Evolutionary conservation across 768 basidiomycete genomes (phyloP), one percentile per base, ranked within the genome.

Genomic region (Cubamyces lactineus): DNA sequence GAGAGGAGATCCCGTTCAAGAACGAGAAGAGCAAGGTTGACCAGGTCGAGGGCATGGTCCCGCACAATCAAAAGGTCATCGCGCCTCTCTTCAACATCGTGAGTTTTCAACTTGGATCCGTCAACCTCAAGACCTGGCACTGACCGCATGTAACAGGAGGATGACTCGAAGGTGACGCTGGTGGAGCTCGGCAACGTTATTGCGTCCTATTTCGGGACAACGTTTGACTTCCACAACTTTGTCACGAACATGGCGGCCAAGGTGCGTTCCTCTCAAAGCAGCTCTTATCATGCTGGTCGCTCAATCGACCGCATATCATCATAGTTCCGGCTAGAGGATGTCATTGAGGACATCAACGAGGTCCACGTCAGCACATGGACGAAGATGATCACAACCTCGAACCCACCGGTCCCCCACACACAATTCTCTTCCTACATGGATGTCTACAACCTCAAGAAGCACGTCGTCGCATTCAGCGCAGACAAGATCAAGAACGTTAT

Each of bases 81-180:
- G 92, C 87, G 1, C 90, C 92, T 2, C 65, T 94, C n/a, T 94
- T 95, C 76, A 92, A 94, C 71, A 71, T 95, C 67, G 92, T 89
- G 64, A 65, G 81, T 67, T 21, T 15, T 59, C 30, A 11, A 28
- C 41, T 15, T 15, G 13, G 15, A 5, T 34, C n/a, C 17, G 43
- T 23, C 12, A n/a, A 21, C 16, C n/a, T 9, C 9, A 12, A 43
- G 28, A 69, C 45, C 28, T 13, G 9, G 1, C 9, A 34, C 34
- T 34, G 34, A 34, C 49, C n/a, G 26, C 9, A 7, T 39, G 13
- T 4, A 34, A 34, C 61, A 91, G 89, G 84, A 86, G 65, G 92
- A 94, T 69, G 88, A 93, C 64, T 85, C 89, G 7, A 79, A 91
- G 47, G 86, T 82, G 65, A 91, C 90, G 5, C 76, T 89, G 42